Evolutionary conservation across 371 early-diverging fungal species (phyloP), one percentile per base, ranked within the genome.

Genomic region (Parasitella parasitica): DNA sequence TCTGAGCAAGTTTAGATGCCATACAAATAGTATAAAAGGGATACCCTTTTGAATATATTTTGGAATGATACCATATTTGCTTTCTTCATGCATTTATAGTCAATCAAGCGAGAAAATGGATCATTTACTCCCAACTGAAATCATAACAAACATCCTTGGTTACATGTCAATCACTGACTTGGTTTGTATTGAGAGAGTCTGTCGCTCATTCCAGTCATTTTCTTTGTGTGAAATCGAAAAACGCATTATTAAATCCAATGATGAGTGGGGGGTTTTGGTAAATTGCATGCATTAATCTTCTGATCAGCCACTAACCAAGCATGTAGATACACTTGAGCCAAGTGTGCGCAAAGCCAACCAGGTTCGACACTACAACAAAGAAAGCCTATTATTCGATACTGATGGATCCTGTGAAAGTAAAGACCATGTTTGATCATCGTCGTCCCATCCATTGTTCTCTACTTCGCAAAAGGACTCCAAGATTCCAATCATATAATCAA

Each of bases 381-480:
- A 63, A 56, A 49, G 71, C 76, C 11, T 63, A 68, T 35, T 80
- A 73, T 27, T 63, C 65, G 11, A 60, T 80, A 28, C 38, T 65
- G 0, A 80, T 80, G 81, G 65, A 75, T 43, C 81, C 81, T 34
- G 60, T 80, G 20, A 57, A 70, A 22, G 73, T 80, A 36, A 73
- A 73, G 16, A 66, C 78, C 37, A 77, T 77, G 76, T 80, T 69
- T 59, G 81, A 80, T 28, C 81, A 80, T 52, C 53, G 64, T 36
- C 64, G 78, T 43, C 69, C 74, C 28, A 70, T 80, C 18, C 77
- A 80, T 24, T 77, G 77, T 39, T 68, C 73, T 8, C 26, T 80
- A 16, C 43, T 76, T 20, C 58, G 67, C 37, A 66, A 66, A 28
- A 55, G 48, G 18, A 34, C 24, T 28, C 18, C 49, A 16, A 46